phyloP scores from a whole-genome alignment of 257 asterid species.

The Solanum clarkiae region DNA sequence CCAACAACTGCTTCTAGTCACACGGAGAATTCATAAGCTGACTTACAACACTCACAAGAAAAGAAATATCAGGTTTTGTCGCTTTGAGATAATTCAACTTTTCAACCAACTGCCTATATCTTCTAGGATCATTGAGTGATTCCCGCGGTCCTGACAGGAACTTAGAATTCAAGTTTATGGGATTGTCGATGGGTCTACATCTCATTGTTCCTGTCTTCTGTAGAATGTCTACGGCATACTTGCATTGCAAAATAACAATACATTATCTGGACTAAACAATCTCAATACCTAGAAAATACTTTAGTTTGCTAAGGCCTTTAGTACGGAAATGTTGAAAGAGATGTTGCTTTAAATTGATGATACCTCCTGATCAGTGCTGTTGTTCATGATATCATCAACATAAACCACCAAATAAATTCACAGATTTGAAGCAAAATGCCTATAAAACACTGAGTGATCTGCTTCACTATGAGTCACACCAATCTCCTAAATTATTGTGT shows the following conservation, averaged over 20 bases:
- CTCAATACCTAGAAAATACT: neutral
- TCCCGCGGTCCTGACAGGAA: neutral
- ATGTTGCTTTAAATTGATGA: neutral
- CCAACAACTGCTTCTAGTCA: neutral
- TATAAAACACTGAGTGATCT: neutral
- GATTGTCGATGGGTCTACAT: neutral
- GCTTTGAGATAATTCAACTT: neutral
- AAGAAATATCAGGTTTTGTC: neutral
- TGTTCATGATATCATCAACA: neutral
- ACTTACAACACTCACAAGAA: neutral
- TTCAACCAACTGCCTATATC: neutral
- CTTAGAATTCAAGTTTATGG: neutral
- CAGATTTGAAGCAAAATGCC: neutral
- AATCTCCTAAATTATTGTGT: neutral
- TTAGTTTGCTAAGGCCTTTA: neutral
- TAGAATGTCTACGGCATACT: neutral
- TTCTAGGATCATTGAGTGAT: neutral
- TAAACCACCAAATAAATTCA: neutral
- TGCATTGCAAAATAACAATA: neutral
- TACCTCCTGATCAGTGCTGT: neutral
- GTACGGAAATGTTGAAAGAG: neutral
- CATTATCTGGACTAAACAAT: neutral
- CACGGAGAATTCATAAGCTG: neutral
- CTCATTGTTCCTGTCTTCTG: neutral
- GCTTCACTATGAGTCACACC: neutral